A percentile compares a stretch with the other conserved stretches of the same genome.
phyloP scores from a whole-genome alignment of 2,329 filamentous ascomycete genomes.

The Talaromyces sp. region DNA sequence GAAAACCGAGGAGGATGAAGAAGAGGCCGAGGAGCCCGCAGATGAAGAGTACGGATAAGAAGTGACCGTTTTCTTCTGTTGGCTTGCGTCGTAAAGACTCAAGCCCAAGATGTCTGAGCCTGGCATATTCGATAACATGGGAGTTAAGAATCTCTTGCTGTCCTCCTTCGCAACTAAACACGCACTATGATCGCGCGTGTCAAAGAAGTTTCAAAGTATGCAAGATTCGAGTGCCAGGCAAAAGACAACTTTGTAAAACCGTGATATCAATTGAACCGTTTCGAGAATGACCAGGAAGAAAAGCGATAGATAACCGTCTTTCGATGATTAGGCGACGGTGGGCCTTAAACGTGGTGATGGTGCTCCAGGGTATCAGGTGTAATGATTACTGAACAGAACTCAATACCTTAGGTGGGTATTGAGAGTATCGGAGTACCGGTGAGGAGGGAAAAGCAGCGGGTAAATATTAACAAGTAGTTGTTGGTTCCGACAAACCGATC shows the following conservation, averaged over 20 bases:
- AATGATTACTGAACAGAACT: constrained; percentile 1
- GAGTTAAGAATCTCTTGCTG: constrained; percentile 6
- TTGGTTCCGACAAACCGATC: constrained; percentile 10
- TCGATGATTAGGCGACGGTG: constrained; percentile 28
- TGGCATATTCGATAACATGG: constrained; percentile 35
- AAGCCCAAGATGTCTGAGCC: constrained; percentile 42
- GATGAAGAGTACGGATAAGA: constrained; percentile 62
- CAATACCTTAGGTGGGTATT: constrained; percentile 1
- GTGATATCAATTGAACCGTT: constrained; percentile 27
- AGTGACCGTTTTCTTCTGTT: constrained; percentile 33
- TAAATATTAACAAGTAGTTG: constrained; percentile 8
- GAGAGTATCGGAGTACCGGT: not conserved
- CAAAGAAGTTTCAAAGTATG: not conserved
- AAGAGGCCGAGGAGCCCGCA: constrained; percentile 68
- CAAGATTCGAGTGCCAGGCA: constrained; percentile 16
- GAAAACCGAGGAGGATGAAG: constrained; percentile 72
- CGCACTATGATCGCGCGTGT: not conserved
- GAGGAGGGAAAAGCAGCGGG: not conserved
- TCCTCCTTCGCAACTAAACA: constrained; percentile 10
- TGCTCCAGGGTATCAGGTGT: constrained; percentile 24
- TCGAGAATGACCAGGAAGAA: constrained; percentile 29
- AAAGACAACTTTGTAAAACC: constrained; percentile 19
- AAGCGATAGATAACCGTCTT: constrained; percentile 30
- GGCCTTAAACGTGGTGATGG: constrained; percentile 21
- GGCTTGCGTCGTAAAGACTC: constrained; percentile 35